These are phyloP conservation scores for Fusarium piperis DNA, from an alignment of 2,329 filamentous ascomycete species.

Conservation along the genomic window DNA sequence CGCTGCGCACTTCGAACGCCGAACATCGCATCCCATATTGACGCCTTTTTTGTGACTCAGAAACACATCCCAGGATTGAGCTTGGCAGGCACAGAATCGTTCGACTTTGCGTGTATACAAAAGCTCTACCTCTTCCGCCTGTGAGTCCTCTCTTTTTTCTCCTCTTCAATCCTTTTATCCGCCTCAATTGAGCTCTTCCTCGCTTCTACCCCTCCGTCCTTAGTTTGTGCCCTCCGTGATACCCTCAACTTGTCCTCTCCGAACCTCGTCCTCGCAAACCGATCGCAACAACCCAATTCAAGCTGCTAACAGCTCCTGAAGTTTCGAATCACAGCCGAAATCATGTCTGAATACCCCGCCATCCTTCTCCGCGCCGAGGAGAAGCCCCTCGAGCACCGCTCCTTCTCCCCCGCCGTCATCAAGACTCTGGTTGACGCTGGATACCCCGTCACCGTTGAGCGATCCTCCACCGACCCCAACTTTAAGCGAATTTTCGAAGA, in stretches of 20 bases:
- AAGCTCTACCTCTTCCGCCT: not conserved
- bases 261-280: not conserved
- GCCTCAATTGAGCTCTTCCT: slow-evolving; percentile 1
- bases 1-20: slow-evolving; percentile 4
- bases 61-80: slow-evolving; percentile 7
- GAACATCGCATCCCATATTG: slow-evolving; percentile 14
- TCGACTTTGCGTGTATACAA: not conserved
- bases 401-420: slow-evolving; percentile 56
- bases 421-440: slow-evolving; percentile 71
- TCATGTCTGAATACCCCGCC: slow-evolving; percentile 43
- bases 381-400: slow-evolving; percentile 58
- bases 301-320: slow-evolving; percentile 14
- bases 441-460: slow-evolving; percentile 75
- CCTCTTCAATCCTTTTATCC: not conserved
- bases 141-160: not conserved
- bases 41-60: slow-evolving; percentile 38
- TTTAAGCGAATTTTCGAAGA: slow-evolving; percentile 74
- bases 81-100: not conserved
- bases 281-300: not conserved
- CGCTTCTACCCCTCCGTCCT: not conserved
- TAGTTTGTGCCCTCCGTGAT: not conserved
- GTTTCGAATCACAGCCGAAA: slow-evolving; percentile 5
- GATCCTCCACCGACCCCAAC: slow-evolving; percentile 53
- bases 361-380: slow-evolving; percentile 68
- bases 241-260: not conserved